These are phyloP conservation scores for Mycosphaerella sp. DNA, from an alignment of 2,329 filamentous ascomycete species.

Conservation along the genomic window DNA sequence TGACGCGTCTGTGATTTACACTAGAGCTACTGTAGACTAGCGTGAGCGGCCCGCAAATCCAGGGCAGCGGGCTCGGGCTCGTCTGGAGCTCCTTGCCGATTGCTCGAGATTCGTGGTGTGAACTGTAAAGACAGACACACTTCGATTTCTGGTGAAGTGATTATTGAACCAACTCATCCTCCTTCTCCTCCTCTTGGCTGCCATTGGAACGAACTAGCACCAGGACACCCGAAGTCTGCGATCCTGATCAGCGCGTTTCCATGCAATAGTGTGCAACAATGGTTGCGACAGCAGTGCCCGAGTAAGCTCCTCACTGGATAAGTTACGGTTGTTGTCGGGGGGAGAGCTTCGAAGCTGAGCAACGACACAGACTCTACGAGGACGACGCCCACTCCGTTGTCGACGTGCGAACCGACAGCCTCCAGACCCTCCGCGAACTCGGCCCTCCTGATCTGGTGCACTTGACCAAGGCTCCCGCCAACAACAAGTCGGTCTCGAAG, in stretches of 20 bases:
- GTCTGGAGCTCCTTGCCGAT: too few species aligned
- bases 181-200: too few species aligned
- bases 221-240: background rate
- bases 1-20: background rate
- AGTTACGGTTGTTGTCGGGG: too few species aligned
- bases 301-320: slow-evolving; percentile 22
- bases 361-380: slow-evolving; percentile 70
- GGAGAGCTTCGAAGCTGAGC: slow-evolving; percentile 8
- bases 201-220: too few species aligned
- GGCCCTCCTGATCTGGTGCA: slow-evolving; percentile 95
- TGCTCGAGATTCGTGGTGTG: too few species aligned
- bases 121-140: too few species aligned
- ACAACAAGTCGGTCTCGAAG: slow-evolving; percentile 45
- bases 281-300: slow-evolving; percentile 30
- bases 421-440: slow-evolving; percentile 79
- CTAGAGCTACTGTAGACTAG: background rate
- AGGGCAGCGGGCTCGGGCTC: too few species aligned
- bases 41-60: background rate
- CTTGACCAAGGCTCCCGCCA: slow-evolving; percentile 69
- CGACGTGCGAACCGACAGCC: slow-evolving; percentile 83
- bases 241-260: background rate
- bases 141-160: too few species aligned
- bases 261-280: slow-evolving; percentile 14
- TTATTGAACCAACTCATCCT: too few species aligned
- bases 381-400: slow-evolving; percentile 87